phyloP scores from a whole-genome alignment of 1,139 yeast species.

The Starmera stellimalicola region DNA sequence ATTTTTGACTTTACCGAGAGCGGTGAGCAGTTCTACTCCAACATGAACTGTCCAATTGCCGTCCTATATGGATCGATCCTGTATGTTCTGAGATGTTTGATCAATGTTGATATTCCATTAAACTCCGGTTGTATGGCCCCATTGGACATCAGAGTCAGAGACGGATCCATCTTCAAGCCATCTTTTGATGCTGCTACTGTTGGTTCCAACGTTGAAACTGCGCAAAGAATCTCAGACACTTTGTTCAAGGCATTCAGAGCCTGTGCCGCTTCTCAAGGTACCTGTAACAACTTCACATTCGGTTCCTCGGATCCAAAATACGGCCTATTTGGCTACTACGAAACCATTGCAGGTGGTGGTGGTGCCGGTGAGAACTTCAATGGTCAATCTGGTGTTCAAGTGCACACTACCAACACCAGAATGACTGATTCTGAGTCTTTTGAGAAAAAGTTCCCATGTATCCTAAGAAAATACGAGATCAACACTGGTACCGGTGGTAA shows the following conservation, averaged over 20 bases:
- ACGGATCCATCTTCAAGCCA: conserved; percentile 62
- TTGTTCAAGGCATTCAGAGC: conserved; percentile 67
- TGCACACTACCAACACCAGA: conserved; percentile 64
- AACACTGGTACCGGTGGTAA: conserved; percentile 49
- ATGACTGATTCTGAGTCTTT: conserved; percentile 63
- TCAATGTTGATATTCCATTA: conserved; percentile 70
- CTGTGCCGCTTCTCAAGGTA: conserved; percentile 73
- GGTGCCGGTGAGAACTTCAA: conserved; percentile 63
- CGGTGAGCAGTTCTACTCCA: conserved; percentile 51
- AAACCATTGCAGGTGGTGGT: conserved; percentile 62
- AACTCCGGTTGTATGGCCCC: conserved; percentile 81
- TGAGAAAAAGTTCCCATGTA: conserved; percentile 57
- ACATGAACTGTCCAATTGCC: conserved; percentile 60
- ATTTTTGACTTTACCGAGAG: conserved; percentile 40
- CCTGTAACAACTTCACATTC: conserved; percentile 66
- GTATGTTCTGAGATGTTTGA: conserved; percentile 67
- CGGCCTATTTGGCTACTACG: conserved; percentile 54
- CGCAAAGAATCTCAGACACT: conserved; percentile 77
- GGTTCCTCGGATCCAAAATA: conserved; percentile 38
- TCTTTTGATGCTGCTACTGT: conserved; percentile 75
- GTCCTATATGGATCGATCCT: conserved; percentile 75
- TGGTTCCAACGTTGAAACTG: conserved; percentile 84
- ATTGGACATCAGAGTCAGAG: conserved; percentile 54
- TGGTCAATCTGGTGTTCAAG: conserved; percentile 57
- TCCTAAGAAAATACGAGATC: conserved; percentile 45